Evolutionary conservation across 805 yeast species (phyloP).

Genomic region (Yamadazyma kitorensis): DNA sequence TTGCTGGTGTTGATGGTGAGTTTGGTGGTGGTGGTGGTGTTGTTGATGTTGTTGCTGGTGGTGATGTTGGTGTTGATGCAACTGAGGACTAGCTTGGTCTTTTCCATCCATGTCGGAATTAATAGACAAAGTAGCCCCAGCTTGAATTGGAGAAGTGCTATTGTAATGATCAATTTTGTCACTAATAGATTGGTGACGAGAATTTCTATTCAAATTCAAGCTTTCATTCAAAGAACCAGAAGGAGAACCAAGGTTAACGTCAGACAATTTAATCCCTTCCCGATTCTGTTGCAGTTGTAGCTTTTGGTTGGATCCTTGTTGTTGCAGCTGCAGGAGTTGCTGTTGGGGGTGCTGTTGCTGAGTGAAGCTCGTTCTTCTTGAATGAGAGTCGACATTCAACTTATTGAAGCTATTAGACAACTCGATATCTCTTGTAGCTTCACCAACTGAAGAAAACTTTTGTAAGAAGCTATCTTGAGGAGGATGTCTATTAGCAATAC

Average conservation of each 20-base stretch:
- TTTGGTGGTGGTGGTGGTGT: neutral
- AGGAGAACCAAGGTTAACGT: slow-evolving; percentile 24
- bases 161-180: slow-evolving; percentile 63
- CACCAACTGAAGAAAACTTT: slow-evolving; percentile 63
- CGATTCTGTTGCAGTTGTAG: slow-evolving; percentile 13
- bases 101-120: slow-evolving; percentile 22
- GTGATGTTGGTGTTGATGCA: neutral
- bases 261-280: slow-evolving; percentile 1
- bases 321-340: neutral
- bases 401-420: slow-evolving; percentile 42
- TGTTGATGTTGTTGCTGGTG: neutral
- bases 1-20: no score
- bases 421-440: slow-evolving; percentile 67
- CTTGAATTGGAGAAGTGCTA: slow-evolving; percentile 43
- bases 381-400: slow-evolving; percentile 25
- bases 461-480: slow-evolving; percentile 53
- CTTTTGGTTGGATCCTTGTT: no score
- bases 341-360: slow-evolving; percentile 3
- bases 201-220: slow-evolving; percentile 35
- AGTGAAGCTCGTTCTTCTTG: slow-evolving; percentile 53
- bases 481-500: slow-evolving; percentile 46
- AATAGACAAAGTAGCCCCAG: slow-evolving; percentile 35
- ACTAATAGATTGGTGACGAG: slow-evolving; percentile 52
- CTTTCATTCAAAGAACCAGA: slow-evolving; percentile 43
- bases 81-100: slow-evolving; percentile 3